These are phyloP conservation scores for Potentilla sterilis DNA, from an alignment of 306 rosid species.

Conservation along the genomic window DNA sequence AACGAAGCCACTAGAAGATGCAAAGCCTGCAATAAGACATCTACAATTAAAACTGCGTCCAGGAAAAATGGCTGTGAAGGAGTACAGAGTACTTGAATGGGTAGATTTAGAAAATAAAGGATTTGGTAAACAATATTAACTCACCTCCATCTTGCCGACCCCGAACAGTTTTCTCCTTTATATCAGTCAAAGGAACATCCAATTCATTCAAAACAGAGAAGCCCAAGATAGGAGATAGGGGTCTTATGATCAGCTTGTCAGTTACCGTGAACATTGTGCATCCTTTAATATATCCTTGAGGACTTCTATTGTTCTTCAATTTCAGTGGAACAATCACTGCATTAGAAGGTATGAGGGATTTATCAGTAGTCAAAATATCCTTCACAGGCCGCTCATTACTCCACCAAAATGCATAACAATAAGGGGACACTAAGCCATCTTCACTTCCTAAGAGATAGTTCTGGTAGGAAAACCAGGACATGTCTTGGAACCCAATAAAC, in stretches of 20 bases:
- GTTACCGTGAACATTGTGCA: not conserved
- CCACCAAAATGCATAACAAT: not conserved
- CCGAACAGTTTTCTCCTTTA: not conserved
- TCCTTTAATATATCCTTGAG: not conserved
- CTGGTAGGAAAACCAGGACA: not conserved
- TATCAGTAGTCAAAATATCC: not conserved
- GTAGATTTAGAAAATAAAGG: not conserved
- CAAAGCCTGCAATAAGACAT: not conserved
- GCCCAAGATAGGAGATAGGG: not conserved
- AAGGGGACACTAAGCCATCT: not conserved
- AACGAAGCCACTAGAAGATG: constrained; percentile 2
- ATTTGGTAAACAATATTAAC: not conserved
- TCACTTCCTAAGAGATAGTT: not conserved
- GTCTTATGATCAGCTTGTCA: constrained; percentile 5
- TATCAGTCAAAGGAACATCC: constrained; percentile 4
- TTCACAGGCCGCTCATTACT: not conserved
- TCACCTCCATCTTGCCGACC: constrained; percentile 11
- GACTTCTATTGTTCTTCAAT: not conserved
- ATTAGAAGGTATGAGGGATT: not conserved
- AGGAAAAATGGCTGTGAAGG: not conserved
- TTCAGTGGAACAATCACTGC: not conserved
- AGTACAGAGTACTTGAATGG: not conserved
- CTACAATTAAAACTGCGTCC: not conserved
- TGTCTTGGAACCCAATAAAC: constrained; percentile 12
- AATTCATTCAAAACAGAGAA: not conserved